phyloP scores from a whole-genome alignment of 169 alveolate species.

The Besnoitia besnoiti region DNA sequence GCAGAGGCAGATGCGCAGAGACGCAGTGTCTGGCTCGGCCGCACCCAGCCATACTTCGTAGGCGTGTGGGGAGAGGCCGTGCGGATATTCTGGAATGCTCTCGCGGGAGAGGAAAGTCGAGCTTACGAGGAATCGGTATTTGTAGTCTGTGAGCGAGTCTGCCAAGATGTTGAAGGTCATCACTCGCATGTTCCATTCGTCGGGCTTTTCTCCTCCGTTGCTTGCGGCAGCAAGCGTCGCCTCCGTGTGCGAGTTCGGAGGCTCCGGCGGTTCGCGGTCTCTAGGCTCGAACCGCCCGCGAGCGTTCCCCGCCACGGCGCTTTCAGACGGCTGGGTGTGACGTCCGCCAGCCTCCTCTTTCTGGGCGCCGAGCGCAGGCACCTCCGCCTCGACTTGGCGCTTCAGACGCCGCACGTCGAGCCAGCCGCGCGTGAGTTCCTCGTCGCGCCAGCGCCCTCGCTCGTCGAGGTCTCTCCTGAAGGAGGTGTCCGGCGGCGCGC shows the following conservation, averaged over 20 bases:
- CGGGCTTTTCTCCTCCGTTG: background rate
- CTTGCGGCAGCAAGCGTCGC: no score
- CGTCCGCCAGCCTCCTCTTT: background rate
- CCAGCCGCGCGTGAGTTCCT: background rate
- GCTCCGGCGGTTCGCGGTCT: no score
- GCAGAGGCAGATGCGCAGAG: no score
- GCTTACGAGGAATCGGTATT: background rate
- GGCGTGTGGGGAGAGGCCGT: no score
- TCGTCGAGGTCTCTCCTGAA: no score
- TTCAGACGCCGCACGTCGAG: background rate
- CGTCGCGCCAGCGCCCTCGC: background rate
- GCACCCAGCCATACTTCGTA: no score
- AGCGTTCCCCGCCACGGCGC: background rate
- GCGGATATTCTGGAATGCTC: no score
- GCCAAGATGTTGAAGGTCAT: constrained; percentile 35
- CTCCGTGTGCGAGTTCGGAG: no score
- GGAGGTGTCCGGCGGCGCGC: no score
- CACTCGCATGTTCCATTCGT: constrained; percentile 4
- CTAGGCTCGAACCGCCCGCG: no score
- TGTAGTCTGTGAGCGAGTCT: constrained; percentile 33
- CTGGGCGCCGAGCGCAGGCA: background rate
- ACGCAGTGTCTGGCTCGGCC: no score
- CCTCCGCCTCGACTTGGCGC: background rate
- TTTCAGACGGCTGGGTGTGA: background rate
- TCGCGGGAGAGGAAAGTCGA: no score